Base-by-base conservation (phyloP, 768 basidiomycete genomes). In the Suillus placidus region DNA sequence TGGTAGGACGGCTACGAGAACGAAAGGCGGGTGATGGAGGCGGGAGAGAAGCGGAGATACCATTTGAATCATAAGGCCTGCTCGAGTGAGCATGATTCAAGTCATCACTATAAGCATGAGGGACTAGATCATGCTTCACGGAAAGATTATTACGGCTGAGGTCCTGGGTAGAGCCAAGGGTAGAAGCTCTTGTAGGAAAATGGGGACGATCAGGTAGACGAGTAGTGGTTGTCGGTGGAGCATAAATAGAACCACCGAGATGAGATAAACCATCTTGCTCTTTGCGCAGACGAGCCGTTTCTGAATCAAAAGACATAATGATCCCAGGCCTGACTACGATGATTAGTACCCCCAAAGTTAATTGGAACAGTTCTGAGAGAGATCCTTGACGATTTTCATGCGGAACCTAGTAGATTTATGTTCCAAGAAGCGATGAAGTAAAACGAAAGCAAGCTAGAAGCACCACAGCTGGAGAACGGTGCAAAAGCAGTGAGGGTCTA, bases 51-150 rank as follows among this genome's bases (percentile, higher is more conserved):
- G 68, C 56, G 51, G 68, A 54, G 10, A 69, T 64, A 12, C 52
- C 42, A 54, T 20, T 60, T 38, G n/a, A 45, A 62, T 73, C 71
- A 57, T 64, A 57, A 18, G 26, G 51, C 60, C 70, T 69, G 57
- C 52, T 10, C 4, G 67, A 67, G 14, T 64, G 63, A 2, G 40
- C 71, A 74, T 92, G 91, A 76, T 86, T 89, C 61, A 91, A 80
- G 79, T 92, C 91, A 71, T 77, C 84, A 78, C 91, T 93, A 62
- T 84, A 87, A 65, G 89, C 80, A 73, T 89, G 86, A 65, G 84
- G 72, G 47, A 71, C 70, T 12, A 71, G 68, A 70, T 76, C 77
- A 69, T 75, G 72, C 68, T 72, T 77, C 30, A 69, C 58, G n/a
- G 75, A 66, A 73, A 82, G 79, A 68, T 62, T 79, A 71, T 80